Base-by-base conservation (phyloP, 1,284 basidiomycete genomes). In the Anthracocystis walkeri region DNA sequence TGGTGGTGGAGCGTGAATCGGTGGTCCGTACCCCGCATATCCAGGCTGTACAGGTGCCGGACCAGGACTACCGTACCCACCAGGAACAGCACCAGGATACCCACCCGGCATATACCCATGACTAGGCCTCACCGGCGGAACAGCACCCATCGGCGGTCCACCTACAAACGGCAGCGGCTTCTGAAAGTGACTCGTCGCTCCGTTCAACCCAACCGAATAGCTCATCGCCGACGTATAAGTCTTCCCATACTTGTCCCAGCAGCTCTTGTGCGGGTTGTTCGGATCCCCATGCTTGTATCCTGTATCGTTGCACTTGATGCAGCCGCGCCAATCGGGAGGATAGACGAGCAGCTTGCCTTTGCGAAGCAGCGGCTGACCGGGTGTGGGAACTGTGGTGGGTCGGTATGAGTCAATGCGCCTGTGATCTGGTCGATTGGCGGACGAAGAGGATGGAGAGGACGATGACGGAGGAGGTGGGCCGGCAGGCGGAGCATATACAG, bases 241-340 rank as follows among this genome's bases (percentile, higher is more conserved):
- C 38, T 75, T 74, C 18, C 76, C 76, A 41, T 77, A 77, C 60
- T 66, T 65, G 58, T 77, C 74, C 74, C 74, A 77, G 42, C 74
- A 77, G 65, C 59, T 69, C 33, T 65, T 68, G 52, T 70, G 70
- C 33, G 76, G 72, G 35, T 78, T 65, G 55, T 56, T 69, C 31
- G 76, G 76, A 40, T 78, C 76, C 16, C 59, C 62, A n/a, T 73
- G 69, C 45, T 75, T 78, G 66, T 75, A 78, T 18, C 76, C 76
- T 7, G 72, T 78, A 18, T 75, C 70, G 42, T 75, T 54, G 40
- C 76, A 78, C 51, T 78, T 78, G 25, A 66, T 61, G 51, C 76
- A 78, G 7, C 73, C 76, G 5, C 55, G 49, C 73, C 73, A 69
- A 51, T 64, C 59, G 27, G 54, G 57, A 4, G 76, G 76, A 14